These are phyloP conservation scores for Podospora didyma DNA, from an alignment of 495 filamentous ascomycete genomes.

Conservation along the genomic window DNA sequence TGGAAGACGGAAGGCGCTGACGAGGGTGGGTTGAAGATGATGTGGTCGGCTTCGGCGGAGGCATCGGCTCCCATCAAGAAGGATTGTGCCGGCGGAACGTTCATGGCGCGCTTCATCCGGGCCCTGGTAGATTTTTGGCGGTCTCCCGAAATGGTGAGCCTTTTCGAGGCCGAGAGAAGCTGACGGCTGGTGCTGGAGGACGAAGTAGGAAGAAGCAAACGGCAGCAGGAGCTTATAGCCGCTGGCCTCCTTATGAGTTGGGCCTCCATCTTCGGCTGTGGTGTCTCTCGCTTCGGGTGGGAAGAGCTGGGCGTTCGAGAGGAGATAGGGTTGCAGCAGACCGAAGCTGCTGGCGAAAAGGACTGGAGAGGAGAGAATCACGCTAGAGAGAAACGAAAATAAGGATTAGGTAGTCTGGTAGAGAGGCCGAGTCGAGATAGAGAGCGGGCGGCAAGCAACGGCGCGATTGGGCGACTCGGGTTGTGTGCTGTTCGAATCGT, in stretches of 20 bases:
- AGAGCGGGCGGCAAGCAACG: background rate
- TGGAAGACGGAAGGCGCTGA: constrained; percentile 74
- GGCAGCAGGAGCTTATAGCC: constrained; percentile 19
- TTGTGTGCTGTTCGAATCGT: background rate
- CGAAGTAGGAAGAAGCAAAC: constrained; percentile 3
- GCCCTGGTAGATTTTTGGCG: constrained; percentile 66
- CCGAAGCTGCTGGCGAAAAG: too few species aligned
- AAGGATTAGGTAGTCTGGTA: too few species aligned
- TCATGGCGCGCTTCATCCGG: constrained; percentile 68
- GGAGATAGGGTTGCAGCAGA: background rate
- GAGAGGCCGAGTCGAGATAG: background rate
- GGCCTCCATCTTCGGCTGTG: constrained; percentile 15
- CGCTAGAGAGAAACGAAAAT: too few species aligned
- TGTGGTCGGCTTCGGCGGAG: constrained; percentile 42
- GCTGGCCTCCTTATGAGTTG: constrained; percentile 11
- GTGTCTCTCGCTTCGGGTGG: too few species aligned
- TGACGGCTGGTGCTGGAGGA: constrained; percentile 23
- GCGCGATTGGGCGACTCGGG: background rate
- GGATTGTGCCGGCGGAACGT: constrained; percentile 67
- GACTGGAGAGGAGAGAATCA: too few species aligned
- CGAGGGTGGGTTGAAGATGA: constrained; percentile 95
- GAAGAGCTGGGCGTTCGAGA: background rate
- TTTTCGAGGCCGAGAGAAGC: constrained; percentile 30
- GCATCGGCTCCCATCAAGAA: constrained; percentile 46
- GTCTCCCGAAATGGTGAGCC: constrained; percentile 38